A percentile compares a stretch with the other conserved stretches of the same genome.
phyloP scores from a whole-genome alignment of 441 rosid species.

The Eutrema salsugineum region DNA sequence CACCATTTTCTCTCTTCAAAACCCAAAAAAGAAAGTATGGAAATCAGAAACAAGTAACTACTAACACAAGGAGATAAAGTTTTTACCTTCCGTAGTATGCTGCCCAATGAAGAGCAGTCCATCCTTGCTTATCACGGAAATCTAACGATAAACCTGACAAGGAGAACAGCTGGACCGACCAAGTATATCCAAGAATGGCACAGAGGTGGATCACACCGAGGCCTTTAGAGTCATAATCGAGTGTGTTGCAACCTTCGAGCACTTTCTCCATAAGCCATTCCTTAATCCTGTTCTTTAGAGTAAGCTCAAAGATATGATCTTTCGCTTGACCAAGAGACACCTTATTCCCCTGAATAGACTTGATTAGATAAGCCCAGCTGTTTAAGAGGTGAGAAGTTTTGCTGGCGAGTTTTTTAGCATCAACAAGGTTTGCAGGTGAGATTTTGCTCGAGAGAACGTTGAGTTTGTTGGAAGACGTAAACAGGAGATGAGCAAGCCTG shows the following conservation, averaged over 20 bases:
- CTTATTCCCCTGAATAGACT: conserved; percentile 42
- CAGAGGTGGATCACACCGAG: conserved; percentile 90
- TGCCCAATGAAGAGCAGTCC: conserved; percentile 99
- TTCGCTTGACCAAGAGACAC: conserved; percentile 46
- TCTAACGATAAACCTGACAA: conserved; percentile 73
- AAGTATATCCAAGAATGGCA: conserved; percentile 83
- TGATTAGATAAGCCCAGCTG: conserved; percentile 47
- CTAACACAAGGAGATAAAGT: not conserved
- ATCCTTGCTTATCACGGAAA: conserved; percentile 84
- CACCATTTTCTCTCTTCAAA: conserved; percentile 91
- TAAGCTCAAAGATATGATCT: conserved; percentile 57
- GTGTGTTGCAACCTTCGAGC: conserved; percentile 42
- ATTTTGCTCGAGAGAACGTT: conserved; percentile 51
- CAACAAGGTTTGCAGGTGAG: conserved; percentile 44
- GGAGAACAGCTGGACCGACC: conserved; percentile 70
- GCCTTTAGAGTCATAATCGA: conserved; percentile 64
- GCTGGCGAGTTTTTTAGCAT: conserved; percentile 56
- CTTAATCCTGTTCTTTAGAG: conserved; percentile 64
- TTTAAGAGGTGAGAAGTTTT: conserved; percentile 44
- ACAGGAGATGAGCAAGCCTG: conserved; percentile 78
- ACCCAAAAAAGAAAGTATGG: conserved; percentile 24
- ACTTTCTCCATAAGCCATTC: conserved; percentile 93
- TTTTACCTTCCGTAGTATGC: conserved; percentile 76
- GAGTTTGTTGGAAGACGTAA: conserved; percentile 65
- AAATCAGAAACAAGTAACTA: not conserved